Evolutionary conservation across 257 asterid species (phyloP).

Genomic region (Anisodus acutangulus): DNA sequence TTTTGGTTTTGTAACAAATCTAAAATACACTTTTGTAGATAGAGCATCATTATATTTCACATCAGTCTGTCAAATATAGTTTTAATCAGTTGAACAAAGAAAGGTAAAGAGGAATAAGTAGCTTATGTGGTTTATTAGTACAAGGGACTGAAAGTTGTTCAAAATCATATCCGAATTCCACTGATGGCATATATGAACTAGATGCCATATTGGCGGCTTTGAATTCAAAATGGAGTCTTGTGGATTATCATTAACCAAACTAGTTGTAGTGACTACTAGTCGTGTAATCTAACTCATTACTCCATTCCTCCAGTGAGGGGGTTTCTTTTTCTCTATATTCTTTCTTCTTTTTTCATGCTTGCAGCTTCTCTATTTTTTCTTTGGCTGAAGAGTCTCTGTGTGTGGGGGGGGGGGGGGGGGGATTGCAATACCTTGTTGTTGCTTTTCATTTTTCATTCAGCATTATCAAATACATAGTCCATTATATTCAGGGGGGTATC

Average conservation of each 20-base stretch:
- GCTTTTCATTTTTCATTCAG: conserved; percentile 21
- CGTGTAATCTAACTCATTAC: conserved; percentile 18
- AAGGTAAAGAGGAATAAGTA: neutral
- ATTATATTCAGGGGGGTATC: conserved; percentile 3
- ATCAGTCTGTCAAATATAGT: neutral
- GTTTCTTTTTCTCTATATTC: conserved; percentile 7
- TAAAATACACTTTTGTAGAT: neutral
- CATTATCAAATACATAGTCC: neutral
- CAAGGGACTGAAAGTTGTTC: neutral
- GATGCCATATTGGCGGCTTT: conserved; percentile 13
- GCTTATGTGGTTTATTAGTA: neutral
- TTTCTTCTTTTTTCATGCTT: neutral
- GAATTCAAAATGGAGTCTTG: neutral
- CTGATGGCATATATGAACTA: neutral
- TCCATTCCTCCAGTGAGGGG: conserved; percentile 9
- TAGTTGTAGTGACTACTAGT: neutral
- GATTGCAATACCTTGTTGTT: neutral
- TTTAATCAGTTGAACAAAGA: neutral
- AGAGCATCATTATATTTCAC: neutral
- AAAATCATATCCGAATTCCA: neutral
- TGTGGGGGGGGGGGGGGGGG: neutral
- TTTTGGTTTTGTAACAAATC: neutral
- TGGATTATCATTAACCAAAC: conserved; percentile 7
- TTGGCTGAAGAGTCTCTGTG: no score
- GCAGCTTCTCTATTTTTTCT: neutral